These are phyloP conservation scores for Astragalus glycyphyllos DNA, from an alignment of 306 rosid genomes.

Conservation along the genomic window DNA sequence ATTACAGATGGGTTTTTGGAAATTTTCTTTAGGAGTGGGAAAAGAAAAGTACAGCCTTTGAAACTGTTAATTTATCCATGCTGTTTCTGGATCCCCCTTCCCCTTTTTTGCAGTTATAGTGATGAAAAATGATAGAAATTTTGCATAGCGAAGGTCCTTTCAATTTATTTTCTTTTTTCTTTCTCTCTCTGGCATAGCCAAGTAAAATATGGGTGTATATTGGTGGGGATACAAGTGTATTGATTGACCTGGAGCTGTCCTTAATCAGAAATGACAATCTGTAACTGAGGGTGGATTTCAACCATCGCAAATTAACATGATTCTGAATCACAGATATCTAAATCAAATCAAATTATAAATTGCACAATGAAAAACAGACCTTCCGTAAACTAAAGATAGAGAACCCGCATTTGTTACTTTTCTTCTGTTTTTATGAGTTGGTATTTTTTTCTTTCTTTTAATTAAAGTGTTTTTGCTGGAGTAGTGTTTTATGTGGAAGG, in stretches of 20 bases:
- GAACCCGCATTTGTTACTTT: background rate
- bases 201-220: conserved; percentile 63
- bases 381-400: background rate
- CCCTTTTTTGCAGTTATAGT: conserved; percentile 32
- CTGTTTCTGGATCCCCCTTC: conserved; percentile 33
- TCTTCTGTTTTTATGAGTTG: background rate
- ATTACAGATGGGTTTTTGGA: conserved; percentile 52
- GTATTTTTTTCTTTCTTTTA: background rate
- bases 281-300: conserved; percentile 76
- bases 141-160: conserved; percentile 63
- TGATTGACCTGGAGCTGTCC: conserved; percentile 58
- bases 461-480: background rate
- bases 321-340: conserved; percentile 43
- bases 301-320: conserved; percentile 62
- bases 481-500: background rate
- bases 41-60: conserved; percentile 33
- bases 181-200: conserved; percentile 47
- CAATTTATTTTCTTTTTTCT: conserved; percentile 45
- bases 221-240: conserved; percentile 77
- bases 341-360: conserved; percentile 22
- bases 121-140: conserved; percentile 60
- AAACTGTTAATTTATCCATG: conserved; percentile 39
- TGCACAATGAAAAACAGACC: conserved; percentile 5
- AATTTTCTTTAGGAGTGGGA: conserved; percentile 49
- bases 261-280: conserved; percentile 61